Base-by-base conservation (phyloP, 345 rosid species). In the Camelina hispida region DNA sequence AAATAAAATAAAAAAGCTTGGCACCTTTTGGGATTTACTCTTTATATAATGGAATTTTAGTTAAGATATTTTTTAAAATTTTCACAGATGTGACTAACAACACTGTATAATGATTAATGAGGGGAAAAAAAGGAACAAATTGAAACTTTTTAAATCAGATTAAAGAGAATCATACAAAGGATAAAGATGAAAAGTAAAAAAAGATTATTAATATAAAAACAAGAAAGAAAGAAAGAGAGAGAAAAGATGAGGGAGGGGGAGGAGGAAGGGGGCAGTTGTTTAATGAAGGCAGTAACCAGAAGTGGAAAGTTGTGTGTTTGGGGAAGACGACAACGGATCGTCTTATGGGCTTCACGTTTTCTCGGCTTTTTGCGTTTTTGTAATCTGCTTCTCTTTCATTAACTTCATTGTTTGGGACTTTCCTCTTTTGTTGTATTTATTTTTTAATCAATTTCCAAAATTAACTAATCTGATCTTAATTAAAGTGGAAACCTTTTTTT, bases 301-400 rank as follows among this genome's bases (percentile, higher is more conserved):
- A 76, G 69, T 50, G 28, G 73, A 59, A 75, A 68, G 73, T 68
- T 10, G 69, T 28, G 64, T 61, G 64, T 61, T 72, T 20, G 57
- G 16, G 69, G 74, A 76, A 68, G 57, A 68, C 50, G 74, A 76
- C 79, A 76, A 69, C 5, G 35, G 35, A 51, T 32, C 0, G 60
- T 54, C 71, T 46, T 55, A 69, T 69, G 75, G 76, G 43, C 71
- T 56, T 77, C 80, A 70, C 76, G 79, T 76, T 76, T 76, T 66
- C 55, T 75, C 72, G 73, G 23, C 67, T 25, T 75, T 75, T 75
- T 55, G 37, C 47, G 64, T 25, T 63, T 63, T 77, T 76, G 75
- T 69, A 12, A 42, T 69, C 16, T 37, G 35, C 3, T 32, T 67
- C 23, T 35, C 2, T 23, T 22, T 68, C 14, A 25, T 28, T 55